Evolutionary conservation across 1,139 yeast genomes (phyloP).

Genomic region (Debaryomyces subglobosus): DNA sequence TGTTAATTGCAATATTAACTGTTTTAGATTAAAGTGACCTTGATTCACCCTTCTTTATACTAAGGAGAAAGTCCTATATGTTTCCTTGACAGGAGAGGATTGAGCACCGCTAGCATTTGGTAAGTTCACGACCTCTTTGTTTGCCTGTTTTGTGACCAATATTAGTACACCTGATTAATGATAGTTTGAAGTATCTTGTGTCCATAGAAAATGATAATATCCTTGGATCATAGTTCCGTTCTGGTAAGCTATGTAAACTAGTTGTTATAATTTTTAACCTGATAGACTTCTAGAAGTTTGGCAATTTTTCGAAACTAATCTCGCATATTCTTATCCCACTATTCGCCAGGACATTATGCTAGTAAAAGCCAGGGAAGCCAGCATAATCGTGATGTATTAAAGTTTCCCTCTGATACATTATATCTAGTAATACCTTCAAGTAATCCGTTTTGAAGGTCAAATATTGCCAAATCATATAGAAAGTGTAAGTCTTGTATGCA

Average conservation of each 20-base stretch:
- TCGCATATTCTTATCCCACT: background rate
- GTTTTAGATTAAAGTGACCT: background rate
- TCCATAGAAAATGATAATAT: background rate
- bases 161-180: background rate
- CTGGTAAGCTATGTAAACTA: background rate
- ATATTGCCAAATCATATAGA: background rate
- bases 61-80: background rate
- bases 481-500: background rate
- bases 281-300: background rate
- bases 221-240: background rate
- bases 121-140: background rate
- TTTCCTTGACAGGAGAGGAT: background rate
- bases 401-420: background rate
- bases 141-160: background rate
- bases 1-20: constrained; percentile 8
- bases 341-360: background rate
- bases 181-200: background rate
- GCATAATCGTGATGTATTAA: background rate
- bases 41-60: background rate
- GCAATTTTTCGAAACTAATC: background rate
- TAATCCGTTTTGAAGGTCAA: background rate
- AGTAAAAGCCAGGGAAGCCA: background rate
- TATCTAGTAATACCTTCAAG: background rate
- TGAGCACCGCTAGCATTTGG: background rate
- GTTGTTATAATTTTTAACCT: background rate